Conservation (phyloP, 345 rosid genomes). For the Citropsis articulata region DNA sequence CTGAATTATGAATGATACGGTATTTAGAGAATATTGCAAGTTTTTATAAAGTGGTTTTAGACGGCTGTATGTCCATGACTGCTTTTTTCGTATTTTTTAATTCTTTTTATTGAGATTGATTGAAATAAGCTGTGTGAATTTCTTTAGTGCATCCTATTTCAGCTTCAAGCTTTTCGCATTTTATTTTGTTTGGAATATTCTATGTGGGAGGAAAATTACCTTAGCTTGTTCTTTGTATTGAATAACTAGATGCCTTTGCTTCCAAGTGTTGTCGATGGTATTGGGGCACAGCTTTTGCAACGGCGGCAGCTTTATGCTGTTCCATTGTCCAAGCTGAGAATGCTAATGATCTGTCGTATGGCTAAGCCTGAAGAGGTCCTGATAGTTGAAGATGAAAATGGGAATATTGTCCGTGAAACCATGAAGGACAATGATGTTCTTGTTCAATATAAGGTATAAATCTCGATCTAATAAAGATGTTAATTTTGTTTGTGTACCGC, state of each 20-base stretch:
- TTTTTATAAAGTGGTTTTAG: not conserved
- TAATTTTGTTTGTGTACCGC: not conserved
- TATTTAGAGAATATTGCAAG: not conserved
- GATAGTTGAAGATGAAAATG: constrained; percentile 99
- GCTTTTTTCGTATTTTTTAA: no score
- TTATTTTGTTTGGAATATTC: not conserved
- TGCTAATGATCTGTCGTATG: constrained; percentile 97
- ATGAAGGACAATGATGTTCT: constrained; percentile 99
- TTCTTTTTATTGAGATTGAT: not conserved
- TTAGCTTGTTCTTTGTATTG: constrained; percentile 15
- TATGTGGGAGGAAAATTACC: constrained; percentile 13
- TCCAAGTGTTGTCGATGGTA: constrained; percentile 82
- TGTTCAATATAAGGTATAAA: constrained; percentile 88
- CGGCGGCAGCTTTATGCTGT: constrained; percentile 85
- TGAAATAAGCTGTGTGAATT: not conserved
- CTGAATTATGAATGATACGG: not conserved
- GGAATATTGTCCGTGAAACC: constrained; percentile 97
- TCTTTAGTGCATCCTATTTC: not conserved
- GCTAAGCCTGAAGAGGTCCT: constrained; percentile 99
- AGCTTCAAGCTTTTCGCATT: not conserved
- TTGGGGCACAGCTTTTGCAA: constrained; percentile 71
- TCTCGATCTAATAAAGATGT: not conserved
- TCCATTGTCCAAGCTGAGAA: constrained; percentile 87
- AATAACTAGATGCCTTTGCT: constrained; percentile 61
- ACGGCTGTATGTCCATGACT: no score